Base-by-base conservation (phyloP, 306 rosid species). In the Quercus gilva region DNA sequence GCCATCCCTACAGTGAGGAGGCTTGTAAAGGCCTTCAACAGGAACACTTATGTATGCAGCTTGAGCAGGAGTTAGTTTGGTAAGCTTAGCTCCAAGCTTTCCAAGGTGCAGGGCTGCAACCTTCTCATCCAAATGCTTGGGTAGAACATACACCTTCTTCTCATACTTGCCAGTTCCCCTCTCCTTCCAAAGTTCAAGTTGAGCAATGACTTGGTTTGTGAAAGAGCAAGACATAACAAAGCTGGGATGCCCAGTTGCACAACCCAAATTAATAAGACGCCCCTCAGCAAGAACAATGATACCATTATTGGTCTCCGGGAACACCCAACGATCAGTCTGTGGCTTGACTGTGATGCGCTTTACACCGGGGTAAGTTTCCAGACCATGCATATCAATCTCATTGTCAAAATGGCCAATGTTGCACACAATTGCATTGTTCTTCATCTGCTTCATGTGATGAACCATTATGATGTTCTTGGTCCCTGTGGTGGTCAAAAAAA, bases 401-500 rank as follows among this genome's bases (percentile, higher is more conserved):
- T 15, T 41, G 28, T 70, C 55, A 41, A 70, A 70, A 12, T 70
- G 74, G 19, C 55, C 74, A 12, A 70, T 70, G 74, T 41, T 70
- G 21, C 60, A 55, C 6, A 13, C 21, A 17, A 19, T 55, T 55
- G 21, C 60, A 55, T 13, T 55, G 60, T 55, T 55, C 60, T 55
- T 55, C 60, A n/a, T 55, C 60, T 55, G n/a, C 60, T n/a, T 55
- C 60, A 55, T 55, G 60, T 55, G 60, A 19, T 55, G 21, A 55
- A 55, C 60, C 21, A 55, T 55, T 11, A 55, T 55, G 60, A n/a
- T 19, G 21, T 19, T n/a, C 60, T 13, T 5, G 60, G 19, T 55
- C n/a, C 99, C 99, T 0, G 99, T 95, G 79, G 99, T 95, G 88
- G 97, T 95, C 12, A 90, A 93, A 9, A 95, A 90, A 74, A 95